These are phyloP conservation scores for Parmelia sp. DNA, from an alignment of 495 filamentous ascomycete species.

Conservation along the genomic window DNA sequence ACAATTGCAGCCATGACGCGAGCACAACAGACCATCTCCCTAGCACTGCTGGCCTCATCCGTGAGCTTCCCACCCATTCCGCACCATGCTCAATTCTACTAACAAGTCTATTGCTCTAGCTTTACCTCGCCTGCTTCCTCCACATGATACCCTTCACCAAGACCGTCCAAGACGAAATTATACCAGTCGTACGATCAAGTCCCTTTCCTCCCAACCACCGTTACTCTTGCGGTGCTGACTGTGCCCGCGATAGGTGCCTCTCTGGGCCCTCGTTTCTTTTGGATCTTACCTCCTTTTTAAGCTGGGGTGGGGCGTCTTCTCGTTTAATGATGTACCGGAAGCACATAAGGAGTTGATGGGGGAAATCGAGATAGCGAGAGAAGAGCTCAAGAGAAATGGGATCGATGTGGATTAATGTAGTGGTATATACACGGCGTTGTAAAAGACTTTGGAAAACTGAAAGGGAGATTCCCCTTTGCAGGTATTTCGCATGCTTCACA, in stretches of 20 bases:
- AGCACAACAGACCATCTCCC: slow-evolving; percentile 85
- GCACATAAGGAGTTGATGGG: slow-evolving; percentile 85
- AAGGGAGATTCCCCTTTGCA: background rate
- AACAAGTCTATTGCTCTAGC: slow-evolving; percentile 41
- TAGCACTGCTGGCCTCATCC: slow-evolving; percentile 78
- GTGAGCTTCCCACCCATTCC: slow-evolving; percentile 43
- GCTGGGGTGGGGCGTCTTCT: slow-evolving; percentile 84
- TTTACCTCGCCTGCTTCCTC: slow-evolving; percentile 83
- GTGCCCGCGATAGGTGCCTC: slow-evolving; percentile 58
- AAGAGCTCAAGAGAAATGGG: slow-evolving; percentile 44
- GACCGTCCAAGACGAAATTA: slow-evolving; percentile 49
- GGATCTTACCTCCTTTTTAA: slow-evolving; percentile 90
- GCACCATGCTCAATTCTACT: background rate
- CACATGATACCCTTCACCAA: slow-evolving; percentile 77
- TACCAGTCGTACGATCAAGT: slow-evolving; percentile 44
- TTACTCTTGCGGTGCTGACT: slow-evolving; percentile 12
- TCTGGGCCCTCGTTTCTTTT: slow-evolving; percentile 87
- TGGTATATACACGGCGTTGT: slow-evolving; percentile 1
- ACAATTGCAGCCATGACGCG: slow-evolving; percentile 63
- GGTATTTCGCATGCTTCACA: background rate
- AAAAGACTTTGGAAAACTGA: background rate
- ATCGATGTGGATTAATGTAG: slow-evolving; percentile 43
- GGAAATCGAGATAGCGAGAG: slow-evolving; percentile 47
- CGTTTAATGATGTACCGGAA: slow-evolving; percentile 91
- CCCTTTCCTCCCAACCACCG: background rate